These are phyloP conservation scores for Hygrocybe coccinea DNA, from an alignment of 768 basidiomycete genomes.

Conservation along the genomic window DNA sequence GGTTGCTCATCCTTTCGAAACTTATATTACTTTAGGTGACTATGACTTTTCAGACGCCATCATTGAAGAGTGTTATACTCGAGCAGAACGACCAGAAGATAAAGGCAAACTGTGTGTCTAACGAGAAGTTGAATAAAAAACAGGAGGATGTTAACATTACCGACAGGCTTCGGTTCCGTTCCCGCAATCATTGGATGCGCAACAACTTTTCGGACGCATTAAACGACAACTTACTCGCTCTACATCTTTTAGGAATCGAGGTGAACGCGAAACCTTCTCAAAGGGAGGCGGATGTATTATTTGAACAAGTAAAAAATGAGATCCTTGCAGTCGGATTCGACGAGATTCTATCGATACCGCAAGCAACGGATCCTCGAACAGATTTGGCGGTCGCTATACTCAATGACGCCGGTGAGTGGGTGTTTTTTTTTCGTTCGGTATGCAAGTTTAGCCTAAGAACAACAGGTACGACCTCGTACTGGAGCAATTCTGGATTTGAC, in stretches of 20 bases:
- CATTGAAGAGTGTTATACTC: slow-evolving; percentile 50
- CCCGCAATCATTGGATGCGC: slow-evolving; percentile 59
- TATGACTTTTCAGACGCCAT: slow-evolving; percentile 48
- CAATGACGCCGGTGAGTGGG: slow-evolving; percentile 63
- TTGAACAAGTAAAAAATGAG: slow-evolving; percentile 66
- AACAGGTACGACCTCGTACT: slow-evolving; percentile 64
- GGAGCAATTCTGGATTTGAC: slow-evolving; percentile 61
- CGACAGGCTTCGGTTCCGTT: slow-evolving; percentile 49
- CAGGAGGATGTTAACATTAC: neutral
- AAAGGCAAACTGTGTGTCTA: slow-evolving; percentile 33
- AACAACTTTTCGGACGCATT: slow-evolving; percentile 54
- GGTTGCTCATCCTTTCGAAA: neutral
- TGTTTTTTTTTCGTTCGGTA: neutral
- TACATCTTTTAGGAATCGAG: slow-evolving; percentile 59
- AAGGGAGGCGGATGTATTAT: slow-evolving; percentile 56
- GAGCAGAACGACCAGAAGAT: slow-evolving; percentile 48
- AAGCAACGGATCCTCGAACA: slow-evolving; percentile 52
- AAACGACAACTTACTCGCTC: slow-evolving; percentile 52
- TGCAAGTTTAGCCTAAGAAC: neutral
- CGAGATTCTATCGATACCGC: slow-evolving; percentile 57
- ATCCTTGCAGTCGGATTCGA: slow-evolving; percentile 67
- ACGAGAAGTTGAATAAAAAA: too few species aligned
- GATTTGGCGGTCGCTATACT: slow-evolving; percentile 62
- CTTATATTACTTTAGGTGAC: slow-evolving; percentile 39
- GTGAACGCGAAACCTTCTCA: slow-evolving; percentile 49